phyloP scores from a whole-genome alignment of 768 basidiomycete genomes.

The Suillus plorans region DNA sequence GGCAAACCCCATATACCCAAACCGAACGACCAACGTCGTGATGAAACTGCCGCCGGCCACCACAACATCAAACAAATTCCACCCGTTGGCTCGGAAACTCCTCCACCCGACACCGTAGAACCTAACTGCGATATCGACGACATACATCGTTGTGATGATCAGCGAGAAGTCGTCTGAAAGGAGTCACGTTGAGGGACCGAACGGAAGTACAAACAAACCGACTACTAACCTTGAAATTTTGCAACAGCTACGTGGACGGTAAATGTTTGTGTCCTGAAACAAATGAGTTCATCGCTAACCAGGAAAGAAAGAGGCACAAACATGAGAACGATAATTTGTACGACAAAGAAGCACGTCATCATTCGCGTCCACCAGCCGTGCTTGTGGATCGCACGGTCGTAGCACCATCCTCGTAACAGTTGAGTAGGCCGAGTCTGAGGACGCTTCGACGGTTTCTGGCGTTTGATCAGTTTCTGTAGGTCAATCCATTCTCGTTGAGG shows the following conservation, averaged over 20 bases:
- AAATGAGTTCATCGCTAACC: constrained; percentile 1
- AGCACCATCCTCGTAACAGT: constrained; percentile 79
- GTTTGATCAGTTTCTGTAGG: constrained; percentile 81
- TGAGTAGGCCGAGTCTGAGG: constrained; percentile 61
- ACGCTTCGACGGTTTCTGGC: constrained; percentile 83
- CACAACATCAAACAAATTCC: constrained; percentile 90
- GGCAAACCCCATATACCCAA: constrained; percentile 47
- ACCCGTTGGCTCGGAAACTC: constrained; percentile 86
- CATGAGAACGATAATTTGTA: constrained; percentile 86
- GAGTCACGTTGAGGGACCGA: constrained; percentile 10
- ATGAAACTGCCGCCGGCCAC: constrained; percentile 80
- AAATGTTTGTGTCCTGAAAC: constrained; percentile 76
- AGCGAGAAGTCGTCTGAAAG: constrained; percentile 74
- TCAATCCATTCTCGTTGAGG: constrained; percentile 95
- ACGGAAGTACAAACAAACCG: constrained; percentile 4
- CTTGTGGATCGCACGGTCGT: constrained; percentile 85
- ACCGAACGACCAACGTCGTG: constrained; percentile 74
- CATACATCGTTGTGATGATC: constrained; percentile 65
- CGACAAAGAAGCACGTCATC: constrained; percentile 75
- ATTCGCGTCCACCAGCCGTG: constrained; percentile 89
- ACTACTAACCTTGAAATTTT: constrained; percentile 55
- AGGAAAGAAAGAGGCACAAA: constrained; percentile 35
- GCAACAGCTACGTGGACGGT: constrained; percentile 49
- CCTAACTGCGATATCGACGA: constrained; percentile 76
- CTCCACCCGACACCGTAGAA: constrained; percentile 80